Conservation (phyloP, 257 asterid species). For the Petunia axillaris region DNA sequence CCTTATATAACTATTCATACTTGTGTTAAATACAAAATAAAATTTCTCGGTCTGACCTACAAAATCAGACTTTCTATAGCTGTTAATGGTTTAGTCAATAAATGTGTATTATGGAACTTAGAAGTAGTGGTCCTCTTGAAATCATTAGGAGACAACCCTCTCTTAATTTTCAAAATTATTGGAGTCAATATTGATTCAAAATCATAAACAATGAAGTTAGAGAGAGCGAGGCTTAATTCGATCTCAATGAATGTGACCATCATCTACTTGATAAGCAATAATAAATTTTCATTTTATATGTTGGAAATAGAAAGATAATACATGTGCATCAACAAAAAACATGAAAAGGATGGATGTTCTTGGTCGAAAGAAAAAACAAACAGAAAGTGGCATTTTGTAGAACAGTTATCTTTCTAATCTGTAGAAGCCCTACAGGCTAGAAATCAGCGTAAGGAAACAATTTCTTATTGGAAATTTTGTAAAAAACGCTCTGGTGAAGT, state of each 20-base stretch:
- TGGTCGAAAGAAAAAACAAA: neutral
- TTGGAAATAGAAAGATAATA: neutral
- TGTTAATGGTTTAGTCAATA: conserved; percentile 18
- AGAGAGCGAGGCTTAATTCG: neutral
- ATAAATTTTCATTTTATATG: neutral
- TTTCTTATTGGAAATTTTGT: neutral
- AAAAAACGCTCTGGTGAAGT: neutral
- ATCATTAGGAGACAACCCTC: neutral
- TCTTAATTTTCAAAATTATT: neutral
- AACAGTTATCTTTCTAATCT: neutral
- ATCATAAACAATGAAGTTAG: neutral
- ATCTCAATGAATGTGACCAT: neutral
- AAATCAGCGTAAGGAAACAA: neutral
- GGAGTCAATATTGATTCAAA: conserved; percentile 7
- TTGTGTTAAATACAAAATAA: too few relatives aligned
- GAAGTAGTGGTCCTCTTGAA: neutral
- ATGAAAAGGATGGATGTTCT: neutral
- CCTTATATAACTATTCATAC: too few relatives aligned
- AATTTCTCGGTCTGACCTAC: neutral
- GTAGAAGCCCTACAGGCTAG: neutral
- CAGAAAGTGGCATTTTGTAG: neutral
- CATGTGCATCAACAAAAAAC: conserved; percentile 17
- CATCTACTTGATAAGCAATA: neutral
- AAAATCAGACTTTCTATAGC: neutral
- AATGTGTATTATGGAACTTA: conserved; percentile 18